Evolutionary conservation across 805 yeast genomes (phyloP), one percentile per base, ranked within the genome.

Genomic region (Candida lessepsii): DNA sequence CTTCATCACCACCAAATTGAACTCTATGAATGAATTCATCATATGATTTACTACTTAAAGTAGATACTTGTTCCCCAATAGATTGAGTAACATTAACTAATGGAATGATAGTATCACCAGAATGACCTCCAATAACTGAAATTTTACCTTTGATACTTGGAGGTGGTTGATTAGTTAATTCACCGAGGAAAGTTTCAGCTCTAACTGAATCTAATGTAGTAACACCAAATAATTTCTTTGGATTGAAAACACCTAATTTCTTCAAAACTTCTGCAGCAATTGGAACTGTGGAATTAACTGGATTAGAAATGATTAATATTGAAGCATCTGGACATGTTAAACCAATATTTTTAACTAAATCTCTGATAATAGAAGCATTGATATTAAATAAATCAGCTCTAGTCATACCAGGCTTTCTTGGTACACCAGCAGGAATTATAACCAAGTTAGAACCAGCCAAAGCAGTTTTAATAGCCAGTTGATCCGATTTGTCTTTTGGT

Each of bases 1-100:
- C 96, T 67, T 91, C 97, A 61, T 90, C 98, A 60, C 98, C 98
- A 47, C 95, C 96, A 46, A 62, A 70, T 51, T 69, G 75, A 27
- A 70, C 75, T 48, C 75, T 57, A 54, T 66, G 56, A 42, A 69
- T 53, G 51, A 70, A 67, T 25, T 52, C 52, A 10, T 57, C 50
- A 41, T 57, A 57, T 9, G 47, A 41, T 20, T 43, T 25, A 17
- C 42, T 29, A 29, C 41, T 38, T 17, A 54, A 49, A 6, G 26
- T 21, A 5, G 21, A 11, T 2, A 46, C 54, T 30, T 51, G 48
- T 15, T 37, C 42, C 20, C 53, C 31, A 26, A 56, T 37, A 10
- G 45, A 30, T 13, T 40, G 28, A 29, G 53, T 49, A 24, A 46
- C 37, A 35, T 57, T 44, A 15, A 56, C 45, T 39, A 69, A 64